These are phyloP conservation scores for Phytophthora syringae DNA, from an alignment of 352 stramenopile genomes.

Conservation along the genomic window DNA sequence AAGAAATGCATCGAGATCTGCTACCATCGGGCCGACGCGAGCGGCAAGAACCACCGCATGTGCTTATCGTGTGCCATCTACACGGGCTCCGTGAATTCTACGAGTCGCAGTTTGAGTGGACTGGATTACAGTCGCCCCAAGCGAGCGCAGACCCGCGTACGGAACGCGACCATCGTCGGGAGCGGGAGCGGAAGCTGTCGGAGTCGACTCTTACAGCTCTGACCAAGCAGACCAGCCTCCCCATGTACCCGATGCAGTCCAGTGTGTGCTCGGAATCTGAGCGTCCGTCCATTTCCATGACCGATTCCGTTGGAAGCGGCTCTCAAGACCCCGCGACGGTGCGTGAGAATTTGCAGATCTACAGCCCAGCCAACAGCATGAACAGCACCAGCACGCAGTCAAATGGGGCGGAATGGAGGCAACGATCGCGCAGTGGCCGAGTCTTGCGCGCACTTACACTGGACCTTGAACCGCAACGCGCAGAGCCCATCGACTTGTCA, in stretches of 20 bases:
- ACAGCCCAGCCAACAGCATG: slow-evolving; percentile 23
- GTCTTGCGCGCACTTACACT: slow-evolving; percentile 29
- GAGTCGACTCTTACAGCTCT: slow-evolving; percentile 26
- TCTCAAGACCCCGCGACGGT: slow-evolving; percentile 26
- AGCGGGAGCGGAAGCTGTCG: slow-evolving; percentile 19
- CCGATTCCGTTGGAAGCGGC: slow-evolving; percentile 42
- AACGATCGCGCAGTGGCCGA: slow-evolving; percentile 19
- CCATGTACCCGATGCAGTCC: slow-evolving; percentile 18
- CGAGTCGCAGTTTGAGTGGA: slow-evolving; percentile 25
- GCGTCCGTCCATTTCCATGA: slow-evolving; percentile 40
- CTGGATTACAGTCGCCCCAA: slow-evolving; percentile 18
- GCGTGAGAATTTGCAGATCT: slow-evolving; percentile 22
- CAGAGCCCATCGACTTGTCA: slow-evolving; percentile 51
- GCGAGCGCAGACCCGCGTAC: slow-evolving; percentile 9
- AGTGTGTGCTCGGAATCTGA: slow-evolving; percentile 34
- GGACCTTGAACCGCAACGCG: slow-evolving; percentile 27
- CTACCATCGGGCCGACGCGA: slow-evolving; percentile 47
- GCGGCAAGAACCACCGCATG: slow-evolving; percentile 62
- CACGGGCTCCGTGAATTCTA: slow-evolving; percentile 27
- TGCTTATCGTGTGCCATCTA: slow-evolving; percentile 55
- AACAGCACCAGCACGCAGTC: slow-evolving; percentile 27
- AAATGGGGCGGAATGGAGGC: slow-evolving; percentile 15
- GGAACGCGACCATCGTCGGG: slow-evolving; percentile 21
- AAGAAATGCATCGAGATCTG: slow-evolving; percentile 65
- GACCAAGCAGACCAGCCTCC: slow-evolving; percentile 33